These are phyloP conservation scores for Xylaria intraflava DNA, from an alignment of 495 filamentous ascomycete genomes.

Conservation along the genomic window DNA sequence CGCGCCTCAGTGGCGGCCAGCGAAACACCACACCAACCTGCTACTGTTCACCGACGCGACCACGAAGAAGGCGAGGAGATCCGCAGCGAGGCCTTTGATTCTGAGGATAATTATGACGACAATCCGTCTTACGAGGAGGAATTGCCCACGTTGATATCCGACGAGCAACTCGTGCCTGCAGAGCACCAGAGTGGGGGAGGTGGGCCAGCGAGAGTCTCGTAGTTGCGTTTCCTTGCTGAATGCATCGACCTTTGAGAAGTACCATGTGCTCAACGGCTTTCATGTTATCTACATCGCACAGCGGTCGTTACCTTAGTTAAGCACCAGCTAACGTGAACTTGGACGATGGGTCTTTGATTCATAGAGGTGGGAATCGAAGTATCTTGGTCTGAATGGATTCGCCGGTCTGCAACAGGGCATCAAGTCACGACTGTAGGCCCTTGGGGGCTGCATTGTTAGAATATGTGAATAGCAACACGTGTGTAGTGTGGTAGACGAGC, in stretches of 20 bases:
- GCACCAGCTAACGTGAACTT: not conserved
- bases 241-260: not conserved
- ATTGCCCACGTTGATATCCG: not conserved
- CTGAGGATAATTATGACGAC: slow-evolving; percentile 20
- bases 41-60: slow-evolving; percentile 16
- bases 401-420: too few species aligned
- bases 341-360: not conserved
- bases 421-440: too few species aligned
- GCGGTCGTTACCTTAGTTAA: not conserved
- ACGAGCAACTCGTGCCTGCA: not conserved
- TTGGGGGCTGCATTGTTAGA: not conserved
- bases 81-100: slow-evolving; percentile 16
- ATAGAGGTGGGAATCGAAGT: not conserved
- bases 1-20: slow-evolving; percentile 17
- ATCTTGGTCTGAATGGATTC: too few species aligned
- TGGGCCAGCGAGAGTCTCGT: not conserved
- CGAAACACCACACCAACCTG: slow-evolving; percentile 20
- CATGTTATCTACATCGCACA: not conserved
- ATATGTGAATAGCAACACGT: not conserved
- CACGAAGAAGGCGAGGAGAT: slow-evolving; percentile 35
- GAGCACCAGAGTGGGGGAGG: not conserved
- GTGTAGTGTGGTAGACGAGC: not conserved
- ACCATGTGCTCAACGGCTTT: not conserved
- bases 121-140: slow-evolving; percentile 8
- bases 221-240: not conserved